Evolutionary conservation across 2,329 filamentous ascomycete species (phyloP).

Genomic region (Stachybotrys chlorohalonatus): DNA sequence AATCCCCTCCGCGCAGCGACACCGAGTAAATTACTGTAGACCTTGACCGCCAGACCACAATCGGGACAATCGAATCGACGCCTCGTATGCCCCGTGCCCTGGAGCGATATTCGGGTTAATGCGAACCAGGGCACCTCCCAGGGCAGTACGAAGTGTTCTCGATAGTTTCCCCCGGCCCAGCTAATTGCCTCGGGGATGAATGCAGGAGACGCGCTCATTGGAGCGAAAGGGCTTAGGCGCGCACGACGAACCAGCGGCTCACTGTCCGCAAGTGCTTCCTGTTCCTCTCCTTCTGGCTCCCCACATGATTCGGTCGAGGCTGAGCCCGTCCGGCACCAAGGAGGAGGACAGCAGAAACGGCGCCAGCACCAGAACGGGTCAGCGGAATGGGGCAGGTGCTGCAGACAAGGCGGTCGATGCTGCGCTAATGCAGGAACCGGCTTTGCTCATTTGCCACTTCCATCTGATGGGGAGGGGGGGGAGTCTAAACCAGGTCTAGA

Average conservation of each 20-base stretch:
- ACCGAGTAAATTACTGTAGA: not conserved
- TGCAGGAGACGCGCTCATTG: not conserved
- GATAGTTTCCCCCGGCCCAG: too few species aligned
- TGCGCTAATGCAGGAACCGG: constrained; percentile 17
- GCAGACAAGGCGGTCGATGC: not conserved
- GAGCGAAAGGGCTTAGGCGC: not conserved
- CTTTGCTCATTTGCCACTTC: not conserved
- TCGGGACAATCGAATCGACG: too few species aligned
- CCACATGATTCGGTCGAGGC: not conserved
- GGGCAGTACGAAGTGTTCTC: too few species aligned
- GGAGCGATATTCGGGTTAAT: too few species aligned
- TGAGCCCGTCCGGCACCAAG: not conserved
- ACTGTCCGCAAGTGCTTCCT: too few species aligned
- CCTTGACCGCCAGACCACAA: not conserved
- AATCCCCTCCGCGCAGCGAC: not conserved
- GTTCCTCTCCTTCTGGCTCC: too few species aligned
- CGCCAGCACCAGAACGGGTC: not conserved
- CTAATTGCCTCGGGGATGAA: not conserved
- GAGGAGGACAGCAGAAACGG: not conserved
- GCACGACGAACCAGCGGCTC: not conserved
- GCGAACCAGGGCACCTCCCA: too few species aligned
- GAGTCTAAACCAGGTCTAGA: not conserved
- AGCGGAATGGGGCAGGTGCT: not conserved
- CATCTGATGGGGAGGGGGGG: not conserved
- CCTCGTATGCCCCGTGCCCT: too few species aligned